A percentile compares a stretch with the other conserved stretches of the same genome.
Evolutionary conservation across 768 basidiomycete genomes (phyloP).

Genomic region (Leccinum longicurvipes): DNA sequence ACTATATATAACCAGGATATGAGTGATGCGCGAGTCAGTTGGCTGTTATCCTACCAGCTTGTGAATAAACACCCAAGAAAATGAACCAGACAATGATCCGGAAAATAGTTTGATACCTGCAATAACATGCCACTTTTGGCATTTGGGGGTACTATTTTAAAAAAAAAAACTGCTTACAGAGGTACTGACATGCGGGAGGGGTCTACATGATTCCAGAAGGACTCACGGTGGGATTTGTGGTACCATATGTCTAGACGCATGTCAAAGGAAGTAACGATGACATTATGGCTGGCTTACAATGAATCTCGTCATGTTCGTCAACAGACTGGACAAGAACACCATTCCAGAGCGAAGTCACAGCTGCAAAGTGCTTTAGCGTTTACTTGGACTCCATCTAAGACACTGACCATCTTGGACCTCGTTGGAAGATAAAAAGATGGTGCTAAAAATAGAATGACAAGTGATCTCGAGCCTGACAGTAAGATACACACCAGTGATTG

Average conservation of each 20-base stretch:
- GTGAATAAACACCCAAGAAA: conserved; percentile 78
- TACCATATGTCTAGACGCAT: conserved; percentile 61
- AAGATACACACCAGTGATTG: conserved; percentile 63
- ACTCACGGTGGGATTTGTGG: conserved; percentile 45
- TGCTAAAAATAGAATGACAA: conserved; percentile 37
- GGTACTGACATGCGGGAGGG: conserved; percentile 80
- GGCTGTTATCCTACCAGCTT: conserved; percentile 57
- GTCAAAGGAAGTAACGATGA: conserved; percentile 4
- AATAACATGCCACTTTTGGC: neutral
- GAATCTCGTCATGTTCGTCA: conserved; percentile 71
- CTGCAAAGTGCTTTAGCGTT: conserved; percentile 36
- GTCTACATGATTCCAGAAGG: conserved; percentile 71
- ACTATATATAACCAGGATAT: conserved; percentile 39
- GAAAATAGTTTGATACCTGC: conserved; percentile 84
- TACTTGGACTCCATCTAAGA: neutral
- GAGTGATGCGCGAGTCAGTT: neutral
- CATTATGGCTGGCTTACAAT: conserved; percentile 47
- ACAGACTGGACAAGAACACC: conserved; percentile 81
- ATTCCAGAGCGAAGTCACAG: conserved; percentile 78
- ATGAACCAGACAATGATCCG: conserved; percentile 75
- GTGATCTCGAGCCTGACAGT: neutral
- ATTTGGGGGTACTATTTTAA: neutral
- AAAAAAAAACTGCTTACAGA: conserved; percentile 39
- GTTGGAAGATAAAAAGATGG: conserved; percentile 79
- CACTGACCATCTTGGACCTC: conserved; percentile 77